Conservation (phyloP, 768 basidiomycete genomes). For the Lactarius akahatsu region DNA sequence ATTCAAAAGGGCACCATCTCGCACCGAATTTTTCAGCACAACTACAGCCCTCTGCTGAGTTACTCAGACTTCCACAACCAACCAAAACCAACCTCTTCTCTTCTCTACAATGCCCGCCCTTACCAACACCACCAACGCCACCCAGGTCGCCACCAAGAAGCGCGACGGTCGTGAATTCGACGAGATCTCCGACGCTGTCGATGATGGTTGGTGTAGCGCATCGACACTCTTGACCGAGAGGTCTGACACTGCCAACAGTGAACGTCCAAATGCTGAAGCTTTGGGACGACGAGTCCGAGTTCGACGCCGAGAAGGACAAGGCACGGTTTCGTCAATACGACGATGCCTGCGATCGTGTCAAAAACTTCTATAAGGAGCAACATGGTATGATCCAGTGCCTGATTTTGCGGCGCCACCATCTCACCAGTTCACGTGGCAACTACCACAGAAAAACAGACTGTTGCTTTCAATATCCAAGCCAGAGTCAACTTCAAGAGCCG, state of each 20-base stretch:
- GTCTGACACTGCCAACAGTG: constrained; percentile 42
- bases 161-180: constrained; percentile 41
- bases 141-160: constrained; percentile 4
- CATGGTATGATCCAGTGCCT: constrained; percentile 49
- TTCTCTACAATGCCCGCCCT: constrained; percentile 22
- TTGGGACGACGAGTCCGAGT: constrained; percentile 55
- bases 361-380: constrained; percentile 74
- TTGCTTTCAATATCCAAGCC: constrained; percentile 77
- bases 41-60: constrained; percentile 8
- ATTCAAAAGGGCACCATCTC: constrained; percentile 20
- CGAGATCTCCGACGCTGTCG: constrained; percentile 47
- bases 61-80: constrained; percentile 7
- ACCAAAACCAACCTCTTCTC: not conserved
- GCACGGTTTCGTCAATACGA: constrained; percentile 69
- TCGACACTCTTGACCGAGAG: constrained; percentile 3
- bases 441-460: constrained; percentile 75
- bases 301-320: constrained; percentile 67
- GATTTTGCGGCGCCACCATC: constrained; percentile 6
- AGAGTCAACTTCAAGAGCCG: constrained; percentile 71
- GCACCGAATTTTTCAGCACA: constrained; percentile 5
- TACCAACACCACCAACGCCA: constrained; percentile 4
- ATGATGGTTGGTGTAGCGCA: constrained; percentile 42
- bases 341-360: constrained; percentile 73
- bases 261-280: constrained; percentile 63
- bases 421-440: constrained; percentile 9